Evolutionary conservation across 139 green algal species (phyloP).

Genomic region (Astrephomene gubernaculifera): DNA sequence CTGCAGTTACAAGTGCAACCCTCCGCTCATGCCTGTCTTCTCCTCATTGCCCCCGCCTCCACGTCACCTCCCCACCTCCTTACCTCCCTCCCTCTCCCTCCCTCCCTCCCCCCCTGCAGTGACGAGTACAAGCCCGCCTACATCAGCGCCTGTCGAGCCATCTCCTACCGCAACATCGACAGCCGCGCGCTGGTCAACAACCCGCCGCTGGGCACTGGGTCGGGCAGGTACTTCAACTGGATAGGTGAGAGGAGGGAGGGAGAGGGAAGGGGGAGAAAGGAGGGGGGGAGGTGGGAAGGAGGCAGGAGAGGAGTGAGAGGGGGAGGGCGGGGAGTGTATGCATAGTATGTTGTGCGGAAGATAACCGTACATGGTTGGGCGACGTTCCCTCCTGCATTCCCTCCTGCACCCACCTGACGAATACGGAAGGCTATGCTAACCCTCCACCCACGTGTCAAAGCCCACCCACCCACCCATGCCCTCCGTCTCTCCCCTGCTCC

Average conservation of each 20-base stretch:
- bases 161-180: slow-evolving; percentile 63
- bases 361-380: too few relatives aligned
- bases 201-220: slow-evolving; percentile 52
- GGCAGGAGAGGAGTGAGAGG: background rate
- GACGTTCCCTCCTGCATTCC: too few relatives aligned
- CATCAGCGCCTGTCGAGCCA: slow-evolving; percentile 46
- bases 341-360: too few relatives aligned
- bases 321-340: too few relatives aligned
- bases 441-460: too few relatives aligned
- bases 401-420: too few relatives aligned
- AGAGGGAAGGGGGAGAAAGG: background rate
- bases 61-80: too few relatives aligned
- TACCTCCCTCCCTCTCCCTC: background rate
- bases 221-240: slow-evolving; percentile 76
- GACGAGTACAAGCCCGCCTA: slow-evolving; percentile 71
- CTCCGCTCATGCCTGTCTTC: too few relatives aligned
- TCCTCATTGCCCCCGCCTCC: too few relatives aligned
- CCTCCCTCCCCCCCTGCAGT: background rate
- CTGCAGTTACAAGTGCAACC: too few relatives aligned
- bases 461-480: background rate
- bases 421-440: too few relatives aligned
- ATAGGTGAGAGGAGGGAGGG: slow-evolving; percentile 28
- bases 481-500: background rate
- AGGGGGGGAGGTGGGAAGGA: background rate
- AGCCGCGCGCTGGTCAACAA: slow-evolving; percentile 56